Percentiles rank a stretch among this genome's conserved stretches.
These are phyloP conservation scores for Cylindrotheca closterium DNA, from an alignment of 108 stramenopile genomes.

Conservation along the genomic window DNA sequence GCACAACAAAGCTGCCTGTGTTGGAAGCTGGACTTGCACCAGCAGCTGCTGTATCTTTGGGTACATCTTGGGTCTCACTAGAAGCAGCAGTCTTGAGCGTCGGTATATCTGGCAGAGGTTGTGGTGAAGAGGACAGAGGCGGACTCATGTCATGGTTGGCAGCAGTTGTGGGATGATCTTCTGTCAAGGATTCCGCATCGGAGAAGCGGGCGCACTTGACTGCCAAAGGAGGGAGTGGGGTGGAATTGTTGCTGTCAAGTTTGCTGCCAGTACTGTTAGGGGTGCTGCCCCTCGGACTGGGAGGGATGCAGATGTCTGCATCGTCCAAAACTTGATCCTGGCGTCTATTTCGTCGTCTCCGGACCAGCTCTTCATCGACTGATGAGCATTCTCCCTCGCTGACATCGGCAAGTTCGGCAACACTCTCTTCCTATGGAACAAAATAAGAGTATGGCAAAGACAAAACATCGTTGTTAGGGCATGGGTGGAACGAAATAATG, in stretches of 20 bases:
- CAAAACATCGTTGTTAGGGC: neutral
- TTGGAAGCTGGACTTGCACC: constrained; percentile 2
- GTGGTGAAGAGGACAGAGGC: no score
- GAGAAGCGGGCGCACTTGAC: constrained; percentile 15
- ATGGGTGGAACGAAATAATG: neutral
- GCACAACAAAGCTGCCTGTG: constrained; percentile 7
- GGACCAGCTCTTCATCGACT: constrained; percentile 11
- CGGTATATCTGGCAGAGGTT: no score
- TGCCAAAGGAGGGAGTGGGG: neutral
- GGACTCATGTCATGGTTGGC: no score
- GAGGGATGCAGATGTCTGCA: neutral
- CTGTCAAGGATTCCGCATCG: constrained; percentile 16
- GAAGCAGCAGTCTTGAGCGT: no score
- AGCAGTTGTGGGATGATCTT: no score
- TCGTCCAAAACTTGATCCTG: constrained; percentile 6
- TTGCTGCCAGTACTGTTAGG: neutral
- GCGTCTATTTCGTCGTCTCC: neutral
- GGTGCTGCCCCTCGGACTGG: neutral
- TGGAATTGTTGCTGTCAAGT: no score
- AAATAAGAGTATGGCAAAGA: neutral
- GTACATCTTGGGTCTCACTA: neutral
- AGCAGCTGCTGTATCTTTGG: neutral
- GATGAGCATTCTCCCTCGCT: constrained; percentile 20
- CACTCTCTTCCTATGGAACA: constrained; percentile 26
- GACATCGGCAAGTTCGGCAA: constrained; percentile 28